A percentile compares a stretch with the other conserved stretches of the same genome.
Evolutionary conservation across 2,329 filamentous ascomycete genomes (phyloP).

Genomic region (Knoxdaviesia proteae): DNA sequence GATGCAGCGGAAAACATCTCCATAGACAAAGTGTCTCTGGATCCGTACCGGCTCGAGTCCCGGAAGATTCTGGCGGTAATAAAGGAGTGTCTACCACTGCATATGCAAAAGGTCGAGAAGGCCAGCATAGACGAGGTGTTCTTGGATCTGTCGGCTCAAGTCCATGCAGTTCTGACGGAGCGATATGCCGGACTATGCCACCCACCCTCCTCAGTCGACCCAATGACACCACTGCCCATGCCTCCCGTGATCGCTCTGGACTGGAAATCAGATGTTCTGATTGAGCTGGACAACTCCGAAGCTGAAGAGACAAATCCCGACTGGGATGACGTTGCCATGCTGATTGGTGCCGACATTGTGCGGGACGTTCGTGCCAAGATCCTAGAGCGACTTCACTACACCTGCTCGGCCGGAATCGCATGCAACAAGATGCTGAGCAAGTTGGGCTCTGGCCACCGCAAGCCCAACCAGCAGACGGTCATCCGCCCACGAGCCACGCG

Average conservation of each 20-base stretch:
- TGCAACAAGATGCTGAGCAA: constrained; percentile 93
- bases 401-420: constrained; percentile 75
- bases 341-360: constrained; percentile 77
- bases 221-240: constrained; percentile 30
- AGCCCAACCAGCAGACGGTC: constrained; percentile 89
- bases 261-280: constrained; percentile 65
- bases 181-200: constrained; percentile 49
- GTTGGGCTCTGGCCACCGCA: constrained; percentile 74
- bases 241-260: constrained; percentile 51
- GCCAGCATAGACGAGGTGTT: constrained; percentile 94
- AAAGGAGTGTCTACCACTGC: constrained; percentile 51
- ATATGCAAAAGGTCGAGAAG: constrained; percentile 65
- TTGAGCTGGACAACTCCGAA: constrained; percentile 44
- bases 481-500: constrained; percentile 66
- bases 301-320: constrained; percentile 65
- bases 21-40: constrained; percentile 82
- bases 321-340: constrained; percentile 84
- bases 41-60: constrained; percentile 75
- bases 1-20: constrained; percentile 62
- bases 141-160: constrained; percentile 68
- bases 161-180: constrained; percentile 54
- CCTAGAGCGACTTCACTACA: constrained; percentile 55
- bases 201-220: background rate
- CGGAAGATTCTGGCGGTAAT: constrained; percentile 62
- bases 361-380: constrained; percentile 51